Evolutionary conservation across 164 flowering plant species (phyloP).

Genomic region (Kalanchoe fedtschenkoi): DNA sequence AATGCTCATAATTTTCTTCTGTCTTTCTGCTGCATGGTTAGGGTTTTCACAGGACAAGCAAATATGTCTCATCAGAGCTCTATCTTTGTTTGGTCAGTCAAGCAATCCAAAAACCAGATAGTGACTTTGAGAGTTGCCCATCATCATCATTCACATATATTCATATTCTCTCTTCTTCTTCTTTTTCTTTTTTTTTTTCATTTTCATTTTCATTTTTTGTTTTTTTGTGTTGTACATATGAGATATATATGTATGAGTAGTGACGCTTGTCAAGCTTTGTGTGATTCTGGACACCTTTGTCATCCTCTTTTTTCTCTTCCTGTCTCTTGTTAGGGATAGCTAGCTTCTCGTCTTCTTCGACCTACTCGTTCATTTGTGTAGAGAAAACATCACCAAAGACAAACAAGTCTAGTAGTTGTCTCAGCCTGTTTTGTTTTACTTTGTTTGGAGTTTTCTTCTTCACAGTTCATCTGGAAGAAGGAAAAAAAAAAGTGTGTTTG

Average conservation of each 20-base stretch:
- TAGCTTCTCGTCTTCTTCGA: slow-evolving; percentile 7
- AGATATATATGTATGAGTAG: neutral
- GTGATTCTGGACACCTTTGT: slow-evolving; percentile 3
- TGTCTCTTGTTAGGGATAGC: neutral
- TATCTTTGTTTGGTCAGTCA: slow-evolving; percentile 7
- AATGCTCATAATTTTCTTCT: neutral
- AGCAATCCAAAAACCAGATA: slow-evolving; percentile 4
- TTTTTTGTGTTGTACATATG: neutral
- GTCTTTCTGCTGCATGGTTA: neutral
- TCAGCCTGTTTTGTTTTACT: slow-evolving; percentile 1
- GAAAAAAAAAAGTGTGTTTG: neutral
- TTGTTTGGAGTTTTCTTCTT: slow-evolving; percentile 3
- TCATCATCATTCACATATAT: neutral
- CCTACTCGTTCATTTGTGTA: slow-evolving; percentile 10
- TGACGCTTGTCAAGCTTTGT: neutral
- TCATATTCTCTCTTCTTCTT: neutral
- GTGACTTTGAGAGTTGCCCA: slow-evolving; percentile 8
- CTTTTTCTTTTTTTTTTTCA: neutral
- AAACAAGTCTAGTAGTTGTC: neutral
- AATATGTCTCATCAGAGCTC: neutral
- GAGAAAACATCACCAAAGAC: slow-evolving; percentile 2
- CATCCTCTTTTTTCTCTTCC: neutral
- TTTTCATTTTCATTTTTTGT: no score
- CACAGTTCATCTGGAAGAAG: slow-evolving; percentile 6
- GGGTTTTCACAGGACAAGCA: slow-evolving; percentile 2